Evolutionary conservation across 1,284 basidiomycete species (phyloP).

Genomic region (Ceratobasidium sp.): DNA sequence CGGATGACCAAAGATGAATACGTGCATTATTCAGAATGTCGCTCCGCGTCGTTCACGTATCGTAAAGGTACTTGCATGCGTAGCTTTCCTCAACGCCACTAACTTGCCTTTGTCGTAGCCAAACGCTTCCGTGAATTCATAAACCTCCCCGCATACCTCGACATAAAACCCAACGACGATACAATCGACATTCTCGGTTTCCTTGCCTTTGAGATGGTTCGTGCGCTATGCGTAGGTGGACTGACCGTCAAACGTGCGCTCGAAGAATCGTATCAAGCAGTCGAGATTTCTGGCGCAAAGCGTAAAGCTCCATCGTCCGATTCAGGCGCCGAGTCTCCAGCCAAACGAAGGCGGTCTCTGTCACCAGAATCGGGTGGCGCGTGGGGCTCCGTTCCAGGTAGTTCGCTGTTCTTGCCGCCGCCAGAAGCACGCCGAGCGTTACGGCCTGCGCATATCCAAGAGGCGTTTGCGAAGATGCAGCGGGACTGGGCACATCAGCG

Average conservation of each 20-base stretch:
- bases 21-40: constrained; percentile 96
- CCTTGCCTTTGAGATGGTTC: constrained; percentile 96
- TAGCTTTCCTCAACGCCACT: no score
- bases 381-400: constrained; percentile 65
- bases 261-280: constrained; percentile 74
- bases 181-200: constrained; percentile 98
- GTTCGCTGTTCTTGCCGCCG: constrained; percentile 82
- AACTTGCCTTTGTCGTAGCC: constrained; percentile 62
- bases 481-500: constrained; percentile 82
- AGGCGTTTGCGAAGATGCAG: constrained; percentile 90
- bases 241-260: constrained; percentile 83
- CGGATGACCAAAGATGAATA: constrained; percentile 98
- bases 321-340: constrained; percentile 56
- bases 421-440: constrained; percentile 82
- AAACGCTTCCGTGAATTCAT: constrained; percentile 97
- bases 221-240: constrained; percentile 89
- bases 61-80: constrained; percentile 89
- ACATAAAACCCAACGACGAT: constrained; percentile 93
- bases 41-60: constrained; percentile 97
- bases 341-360: constrained; percentile 68
- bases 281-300: constrained; percentile 47
- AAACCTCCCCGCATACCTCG: constrained; percentile 88
- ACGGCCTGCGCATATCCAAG: constrained; percentile 86
- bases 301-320: constrained; percentile 48
- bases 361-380: constrained; percentile 38